Evolutionary conservation across 2,329 filamentous ascomycete genomes (phyloP), one percentile per base, ranked within the genome.

Genomic region (Fusarium nanum): DNA sequence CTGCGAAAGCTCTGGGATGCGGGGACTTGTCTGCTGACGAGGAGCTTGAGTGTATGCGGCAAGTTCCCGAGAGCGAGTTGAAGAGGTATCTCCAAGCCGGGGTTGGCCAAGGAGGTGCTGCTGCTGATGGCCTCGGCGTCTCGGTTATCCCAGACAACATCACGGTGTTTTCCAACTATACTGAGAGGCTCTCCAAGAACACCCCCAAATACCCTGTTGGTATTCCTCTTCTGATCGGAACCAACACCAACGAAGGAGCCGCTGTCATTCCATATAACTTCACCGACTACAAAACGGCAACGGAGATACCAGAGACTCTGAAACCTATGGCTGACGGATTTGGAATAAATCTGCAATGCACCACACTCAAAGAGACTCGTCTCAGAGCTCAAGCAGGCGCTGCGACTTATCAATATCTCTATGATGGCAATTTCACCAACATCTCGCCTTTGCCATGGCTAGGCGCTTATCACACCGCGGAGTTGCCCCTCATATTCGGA

Each of bases 371-470:
- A n/a, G 70, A 72, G 7, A 44, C 28, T 3, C 54, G 53, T 6
- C 37, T 70, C 5, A 65, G 70, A 2, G 56, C 53, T 7, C n/a
- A 57, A 32, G 53, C 27, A 10, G 69, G 70, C 3, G 66, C 69
- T 8, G 64, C 5, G 14, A 72, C 70, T 0, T 68, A 70, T 6
- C 66, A 72, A 11, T 72, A 72, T 10, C 46, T 70, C 13, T 72
- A 72, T 18, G 70, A 56, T 0, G 70, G 70, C 2, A 72, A 72
- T 18, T 72, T 72, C 12, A 72, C 69, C 6, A 70, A 72, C 8
- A 49, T 72, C 8, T 72, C 70, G 18, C 70, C 69, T 25, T 25
- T 72, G 1, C 62, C 62, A 0, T 72, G 69, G 69, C 14, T 72
- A 5, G 70, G 70, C 1, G 70, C 69, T 2, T 72, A 72, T 5